Evolutionary conservation across 2,329 filamentous ascomycete species (phyloP), one percentile per base, ranked within the genome.

Genomic region (Calycina marina): DNA sequence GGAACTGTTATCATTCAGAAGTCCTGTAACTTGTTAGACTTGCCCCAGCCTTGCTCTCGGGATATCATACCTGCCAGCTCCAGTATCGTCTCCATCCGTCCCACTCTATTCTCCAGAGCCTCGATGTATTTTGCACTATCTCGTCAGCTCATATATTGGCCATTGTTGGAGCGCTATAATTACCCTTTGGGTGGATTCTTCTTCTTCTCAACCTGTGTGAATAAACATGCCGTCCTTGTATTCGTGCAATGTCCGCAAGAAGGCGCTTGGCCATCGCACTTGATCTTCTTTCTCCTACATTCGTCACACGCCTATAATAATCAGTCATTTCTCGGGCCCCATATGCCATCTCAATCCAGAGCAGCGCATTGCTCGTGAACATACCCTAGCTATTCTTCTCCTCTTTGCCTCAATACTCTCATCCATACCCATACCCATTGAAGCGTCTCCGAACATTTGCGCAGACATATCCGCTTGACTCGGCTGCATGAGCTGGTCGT

Each of bases 181-280:
- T 68, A 93, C 85, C 90, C 88, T 65, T 96, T 98, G 1, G 88
- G 90, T 32, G 90, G 88, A 56, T 81, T 90, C 37, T 90, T 72
- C 67, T 98, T 98, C 74, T 98, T 98, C 62, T 98, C 90, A 22
- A 96, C 86, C 54, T 93, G 85, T 1, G 90, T 96, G 53, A 96
- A 96, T 46, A 93, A 72, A 56, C 88, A 98, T 48, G 93, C 85
- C 4, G 86, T 94, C 66, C 94, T 94, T 65, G 94, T 94, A 56
- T 94, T 96, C 55, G 80, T 79, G 56, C 88, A 98, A 58, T 96
- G 90, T 5, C 83, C 86, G 58, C 90, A 98, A 39, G 85, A 76
- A 22, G 90, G 88, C 59, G 93, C 73, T 60, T 92, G 93, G 45
- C 90, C 88, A 53, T 96, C 90, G 58, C 88, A 96, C 61, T 96